A percentile compares a stretch with the other conserved stretches of the same genome.
These are phyloP conservation scores for Dactylellina cionopaga DNA, from an alignment of 2,329 filamentous ascomycete species.

Conservation along the genomic window DNA sequence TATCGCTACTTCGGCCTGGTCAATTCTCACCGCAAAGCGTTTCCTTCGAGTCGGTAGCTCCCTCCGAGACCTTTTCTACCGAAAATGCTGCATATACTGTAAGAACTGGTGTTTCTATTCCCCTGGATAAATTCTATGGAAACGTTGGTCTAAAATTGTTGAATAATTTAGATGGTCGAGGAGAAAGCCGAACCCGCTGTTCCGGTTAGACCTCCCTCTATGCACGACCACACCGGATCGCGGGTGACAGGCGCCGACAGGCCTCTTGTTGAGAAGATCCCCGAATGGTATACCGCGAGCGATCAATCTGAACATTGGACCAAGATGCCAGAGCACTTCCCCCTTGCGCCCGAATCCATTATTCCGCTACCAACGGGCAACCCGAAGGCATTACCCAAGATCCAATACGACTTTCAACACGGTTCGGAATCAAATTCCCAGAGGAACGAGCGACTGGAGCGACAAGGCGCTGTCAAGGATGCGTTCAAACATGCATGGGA, in stretches of 20 bases:
- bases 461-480: conserved; percentile 74
- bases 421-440: conserved; percentile 69
- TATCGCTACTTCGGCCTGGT: conserved; percentile 35
- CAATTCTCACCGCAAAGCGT: conserved; percentile 16
- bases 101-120: neutral
- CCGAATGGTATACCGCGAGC: neutral
- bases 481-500: conserved; percentile 83
- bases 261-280: neutral
- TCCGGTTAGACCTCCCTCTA: conserved; percentile 4
- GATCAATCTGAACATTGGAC: too few species aligned
- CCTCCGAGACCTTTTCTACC: neutral
- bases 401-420: conserved; percentile 77
- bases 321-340: conserved; percentile 79
- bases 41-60: conserved; percentile 6
- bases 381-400: conserved; percentile 75
- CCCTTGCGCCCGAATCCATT: conserved; percentile 74
- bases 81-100: neutral
- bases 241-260: neutral
- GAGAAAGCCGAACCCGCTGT: neutral
- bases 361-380: conserved; percentile 78
- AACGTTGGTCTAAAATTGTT: neutral
- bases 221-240: conserved; percentile 4
- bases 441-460: conserved; percentile 71
- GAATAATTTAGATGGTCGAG: neutral
- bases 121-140: too few species aligned